Conservation (phyloP, 1,284 basidiomycete species). For the Sanghuangporus weigelae region DNA sequence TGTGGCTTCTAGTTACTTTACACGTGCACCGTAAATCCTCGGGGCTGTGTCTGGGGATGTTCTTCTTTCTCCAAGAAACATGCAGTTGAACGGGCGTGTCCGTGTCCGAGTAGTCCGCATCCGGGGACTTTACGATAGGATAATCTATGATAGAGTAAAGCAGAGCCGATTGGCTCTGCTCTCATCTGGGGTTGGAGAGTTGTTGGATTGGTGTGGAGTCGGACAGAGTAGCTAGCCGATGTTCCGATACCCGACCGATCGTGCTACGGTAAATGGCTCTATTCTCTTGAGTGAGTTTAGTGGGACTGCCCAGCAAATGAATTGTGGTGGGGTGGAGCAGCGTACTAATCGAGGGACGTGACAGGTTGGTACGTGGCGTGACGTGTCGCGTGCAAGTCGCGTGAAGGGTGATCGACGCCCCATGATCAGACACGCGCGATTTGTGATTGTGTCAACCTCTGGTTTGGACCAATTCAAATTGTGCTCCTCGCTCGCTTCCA, state of each 20-base stretch:
- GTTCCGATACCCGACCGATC: neutral
- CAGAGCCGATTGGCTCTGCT: neutral
- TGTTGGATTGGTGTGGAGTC: neutral
- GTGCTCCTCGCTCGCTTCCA: neutral
- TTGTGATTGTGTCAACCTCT: neutral
- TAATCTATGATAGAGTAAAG: neutral
- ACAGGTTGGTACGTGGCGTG: conserved; percentile 3
- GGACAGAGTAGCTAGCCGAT: neutral
- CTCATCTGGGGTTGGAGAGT: neutral
- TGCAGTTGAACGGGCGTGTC: neutral
- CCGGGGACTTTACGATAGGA: neutral
- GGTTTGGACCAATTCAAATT: conserved; percentile 7
- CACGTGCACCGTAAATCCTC: neutral
- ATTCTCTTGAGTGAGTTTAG: too few relatives aligned
- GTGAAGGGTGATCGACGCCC: conserved; percentile 55
- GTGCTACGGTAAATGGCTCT: neutral
- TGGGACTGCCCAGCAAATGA: neutral
- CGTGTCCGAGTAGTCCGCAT: neutral
- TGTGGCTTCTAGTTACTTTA: neutral
- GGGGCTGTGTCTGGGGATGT: neutral
- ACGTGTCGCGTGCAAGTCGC: conserved; percentile 23
- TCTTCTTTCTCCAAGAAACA: neutral
- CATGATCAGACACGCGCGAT: conserved; percentile 18
- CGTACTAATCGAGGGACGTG: neutral
- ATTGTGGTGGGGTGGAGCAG: neutral